These are phyloP conservation scores for Phytophthora brassicae DNA, from an alignment of 352 stramenopile species.

Conservation along the genomic window DNA sequence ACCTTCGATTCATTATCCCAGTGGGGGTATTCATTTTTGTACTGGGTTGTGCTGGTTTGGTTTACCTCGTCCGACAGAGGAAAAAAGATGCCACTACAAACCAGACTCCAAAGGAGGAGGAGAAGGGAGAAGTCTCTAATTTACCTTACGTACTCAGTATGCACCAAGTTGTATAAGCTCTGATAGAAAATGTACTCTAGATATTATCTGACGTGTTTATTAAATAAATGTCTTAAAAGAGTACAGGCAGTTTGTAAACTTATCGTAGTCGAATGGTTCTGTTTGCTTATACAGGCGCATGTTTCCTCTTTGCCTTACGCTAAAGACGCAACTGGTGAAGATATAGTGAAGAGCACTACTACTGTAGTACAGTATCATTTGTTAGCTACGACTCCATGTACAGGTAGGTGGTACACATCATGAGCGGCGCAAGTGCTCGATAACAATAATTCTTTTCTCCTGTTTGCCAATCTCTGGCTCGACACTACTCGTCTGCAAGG, in stretches of 20 bases:
- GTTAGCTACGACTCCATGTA: slow-evolving; percentile 8
- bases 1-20: slow-evolving; percentile 39
- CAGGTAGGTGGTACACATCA: too few relatives aligned
- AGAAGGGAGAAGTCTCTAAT: slow-evolving; percentile 48
- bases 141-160: slow-evolving; percentile 55
- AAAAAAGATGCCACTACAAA: slow-evolving; percentile 32
- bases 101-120: slow-evolving; percentile 43
- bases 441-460: too few relatives aligned
- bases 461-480: too few relatives aligned
- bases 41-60: slow-evolving; percentile 35
- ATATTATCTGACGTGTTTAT: too few relatives aligned
- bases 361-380: background rate
- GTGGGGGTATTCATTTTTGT: slow-evolving; percentile 50
- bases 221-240: too few relatives aligned
- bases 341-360: background rate
- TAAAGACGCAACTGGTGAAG: background rate
- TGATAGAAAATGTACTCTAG: too few relatives aligned
- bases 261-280: too few relatives aligned
- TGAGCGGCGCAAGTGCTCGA: too few relatives aligned
- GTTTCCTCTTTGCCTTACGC: background rate
- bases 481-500: too few relatives aligned
- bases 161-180: slow-evolving; percentile 12
- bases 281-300: background rate
- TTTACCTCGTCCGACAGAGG: slow-evolving; percentile 48
- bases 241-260: too few relatives aligned